Evolutionary conservation across 805 yeast species (phyloP).

Genomic region (Suhomyces pyralidae): DNA sequence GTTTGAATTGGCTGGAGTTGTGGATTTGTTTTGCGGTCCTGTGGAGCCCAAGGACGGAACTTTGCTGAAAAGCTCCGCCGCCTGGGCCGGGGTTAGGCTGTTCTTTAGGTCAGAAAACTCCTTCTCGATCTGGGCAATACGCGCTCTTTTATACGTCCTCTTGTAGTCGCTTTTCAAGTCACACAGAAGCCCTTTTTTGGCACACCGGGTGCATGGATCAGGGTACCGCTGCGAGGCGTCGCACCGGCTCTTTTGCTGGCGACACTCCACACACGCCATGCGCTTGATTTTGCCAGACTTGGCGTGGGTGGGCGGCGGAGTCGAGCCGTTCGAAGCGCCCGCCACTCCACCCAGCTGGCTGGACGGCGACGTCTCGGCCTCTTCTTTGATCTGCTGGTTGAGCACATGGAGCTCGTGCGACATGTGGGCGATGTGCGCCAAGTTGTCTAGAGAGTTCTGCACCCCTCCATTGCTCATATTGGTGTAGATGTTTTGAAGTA

Average conservation of each 20-base stretch:
- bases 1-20: too few species aligned
- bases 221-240: conserved; percentile 80
- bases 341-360: conserved; percentile 1
- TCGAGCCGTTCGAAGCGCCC: background rate
- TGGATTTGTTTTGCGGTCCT: too few species aligned
- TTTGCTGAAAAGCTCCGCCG: conserved; percentile 27
- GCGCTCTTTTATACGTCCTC: conserved; percentile 84
- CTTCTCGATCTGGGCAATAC: conserved; percentile 77
- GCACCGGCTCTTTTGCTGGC: conserved; percentile 92
- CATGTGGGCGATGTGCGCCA: conserved; percentile 45
- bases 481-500: background rate
- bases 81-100: conserved; percentile 39
- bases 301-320: conserved; percentile 8
- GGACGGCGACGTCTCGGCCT: conserved; percentile 5
- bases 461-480: conserved; percentile 11
- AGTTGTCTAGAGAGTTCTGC: conserved; percentile 34
- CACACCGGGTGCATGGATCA: conserved; percentile 78
- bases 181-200: conserved; percentile 66
- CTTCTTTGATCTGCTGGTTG: conserved; percentile 21
- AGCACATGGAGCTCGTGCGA: conserved; percentile 37
- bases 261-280: conserved; percentile 92
- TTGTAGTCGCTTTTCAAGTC: conserved; percentile 77
- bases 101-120: conserved; percentile 70
- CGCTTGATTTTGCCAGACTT: conserved; percentile 39
- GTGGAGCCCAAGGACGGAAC: too few species aligned